Evolutionary conservation across 2,329 filamentous ascomycete species (phyloP).

Genomic region (Lomentospora prolificans): DNA sequence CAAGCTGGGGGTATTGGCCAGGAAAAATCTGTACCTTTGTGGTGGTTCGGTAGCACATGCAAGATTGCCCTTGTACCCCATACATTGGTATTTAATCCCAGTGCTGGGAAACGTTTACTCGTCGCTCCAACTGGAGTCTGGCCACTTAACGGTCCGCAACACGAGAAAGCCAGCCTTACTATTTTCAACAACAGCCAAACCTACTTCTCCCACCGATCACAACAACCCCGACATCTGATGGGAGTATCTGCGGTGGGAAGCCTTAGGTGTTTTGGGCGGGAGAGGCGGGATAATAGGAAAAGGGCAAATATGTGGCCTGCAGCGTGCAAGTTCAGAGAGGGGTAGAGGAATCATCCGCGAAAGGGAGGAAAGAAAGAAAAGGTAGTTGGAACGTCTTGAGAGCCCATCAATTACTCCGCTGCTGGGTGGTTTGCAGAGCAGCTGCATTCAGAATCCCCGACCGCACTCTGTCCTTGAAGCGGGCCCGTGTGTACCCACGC

Average conservation of each 20-base stretch:
- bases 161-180: background rate
- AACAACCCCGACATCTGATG: background rate
- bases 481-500: background rate
- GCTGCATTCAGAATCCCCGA: background rate
- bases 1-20: background rate
- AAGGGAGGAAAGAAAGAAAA: too few relatives aligned
- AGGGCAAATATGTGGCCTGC: too few relatives aligned
- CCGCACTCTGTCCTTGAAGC: background rate
- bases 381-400: too few relatives aligned
- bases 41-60: background rate
- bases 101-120: too few relatives aligned
- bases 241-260: too few relatives aligned
- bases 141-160: background rate
- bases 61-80: background rate
- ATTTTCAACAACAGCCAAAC: background rate
- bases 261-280: too few relatives aligned
- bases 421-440: background rate
- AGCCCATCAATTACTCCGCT: background rate
- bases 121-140: too few relatives aligned
- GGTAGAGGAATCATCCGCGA: background rate
- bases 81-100: background rate
- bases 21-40: background rate
- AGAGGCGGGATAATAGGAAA: too few relatives aligned
- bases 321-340: too few relatives aligned
- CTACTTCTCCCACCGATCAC: background rate